Evolutionary conservation across 2,329 filamentous ascomycete species (phyloP), one percentile per base, ranked within the genome.

Genomic region (Nigrospora sphaerica): DNA sequence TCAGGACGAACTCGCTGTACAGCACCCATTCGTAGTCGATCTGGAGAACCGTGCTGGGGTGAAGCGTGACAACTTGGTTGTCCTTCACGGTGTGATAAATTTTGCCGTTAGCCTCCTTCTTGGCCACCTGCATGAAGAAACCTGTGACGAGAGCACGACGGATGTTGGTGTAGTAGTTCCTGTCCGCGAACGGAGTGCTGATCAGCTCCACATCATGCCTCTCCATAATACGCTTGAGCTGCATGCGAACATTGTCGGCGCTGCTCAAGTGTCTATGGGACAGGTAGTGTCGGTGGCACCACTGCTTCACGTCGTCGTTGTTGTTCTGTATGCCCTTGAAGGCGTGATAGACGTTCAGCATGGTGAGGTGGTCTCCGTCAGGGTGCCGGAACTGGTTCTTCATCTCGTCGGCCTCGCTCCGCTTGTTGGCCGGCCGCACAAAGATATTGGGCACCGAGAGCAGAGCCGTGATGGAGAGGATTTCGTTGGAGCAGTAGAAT

Each of bases 71-170:
- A 40, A 81, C 86, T 70, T 97, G 92, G 60, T 96, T 87, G 62
- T 98, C 95, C 73, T 97, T 98, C 64, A 98, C 85, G 2, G 93
- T 98, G 52, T 85, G 83, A 70, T 98, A 98, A 37, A 88, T 81
- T 75, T 97, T 97, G 61, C 88, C 87, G 31, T 80, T 84, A 44
- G 80, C 81, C 61, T 97, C 90, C 63, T 86, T 89, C 81, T 95
- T 96, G 49, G 93, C 95, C 18, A 97, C 88, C 66, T 98, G 93
- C 93, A 98, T 98, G 77, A 98, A 98, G 77, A 98, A 98, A 32
- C 95, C 93, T 1, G 91, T 80, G 12, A 96, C 85, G 13, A 98
- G 78, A 10, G 93, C 92, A 34, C 90, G 84, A 39, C 92, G 87
- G 59, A 98, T 98, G 66, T 98, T 98, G 65, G 83, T 89, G 69